Base-by-base conservation (phyloP, 345 rosid genomes). In the Erysimum cheiranthoides region DNA sequence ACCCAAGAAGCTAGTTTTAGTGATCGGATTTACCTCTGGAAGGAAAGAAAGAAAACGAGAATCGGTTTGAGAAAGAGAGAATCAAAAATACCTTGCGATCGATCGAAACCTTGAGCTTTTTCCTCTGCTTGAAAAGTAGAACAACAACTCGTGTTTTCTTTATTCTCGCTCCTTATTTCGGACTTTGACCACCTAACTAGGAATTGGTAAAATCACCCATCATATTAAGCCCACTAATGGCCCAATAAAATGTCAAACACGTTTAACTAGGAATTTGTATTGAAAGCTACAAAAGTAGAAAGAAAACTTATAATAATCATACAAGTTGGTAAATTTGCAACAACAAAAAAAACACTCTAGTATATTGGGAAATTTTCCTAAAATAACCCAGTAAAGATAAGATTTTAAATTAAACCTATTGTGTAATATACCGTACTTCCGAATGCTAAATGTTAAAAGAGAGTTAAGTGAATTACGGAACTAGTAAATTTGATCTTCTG, bases 41-140 rank as follows among this genome's bases (percentile, higher is more conserved):
- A 65, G 25, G 36, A 14, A 42, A n/a, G 6, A 31, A 60, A 1
- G 35, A 59, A 5, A 39, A 8, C 9, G 43, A 2, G 52, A 42
- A 51, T 32, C 14, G 52, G 17, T 3, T 42, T 51, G 0, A 58
- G 73, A 31, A 3, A 31, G 39, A 25, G 64, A 59, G 39, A 4
- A 66, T 21, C 50, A 53, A 43, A 43, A 51, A 73, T 43, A 78
- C 78, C 81, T 73, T 3, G 64, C 32, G 60, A 51, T 59, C n/a
- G 68, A 78, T 61, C 49, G 60, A 27, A 40, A 1, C 47, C 21
- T 51, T 32, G 35, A 72, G 70, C 53, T 60, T 49, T 74, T 30
- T 4, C 27, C 16, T 72, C 27, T 17, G 31, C 36, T 72, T 52
- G 42, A 59, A 66, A 71, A 65, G 77, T 71, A 40, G 50, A 51